These are phyloP conservation scores for Emydomyces testavorans DNA, from an alignment of 2,329 filamentous ascomycete species.

Conservation along the genomic window DNA sequence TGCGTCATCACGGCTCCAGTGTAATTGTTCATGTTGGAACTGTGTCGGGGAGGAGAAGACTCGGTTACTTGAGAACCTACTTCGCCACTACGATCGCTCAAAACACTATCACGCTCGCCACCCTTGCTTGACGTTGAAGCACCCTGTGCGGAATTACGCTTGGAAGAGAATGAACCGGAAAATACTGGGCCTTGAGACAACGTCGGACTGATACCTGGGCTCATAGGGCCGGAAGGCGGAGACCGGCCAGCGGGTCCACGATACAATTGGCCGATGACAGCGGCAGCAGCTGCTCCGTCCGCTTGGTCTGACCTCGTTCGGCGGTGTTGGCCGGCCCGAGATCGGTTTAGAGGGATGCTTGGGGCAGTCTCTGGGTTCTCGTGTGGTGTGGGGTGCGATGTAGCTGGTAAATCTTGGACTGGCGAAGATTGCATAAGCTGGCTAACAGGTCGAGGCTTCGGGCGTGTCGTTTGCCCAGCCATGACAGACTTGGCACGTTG, in stretches of 20 bases:
- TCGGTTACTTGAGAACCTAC: constrained; percentile 34
- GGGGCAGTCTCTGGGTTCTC: constrained; percentile 40
- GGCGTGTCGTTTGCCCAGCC: constrained; percentile 30
- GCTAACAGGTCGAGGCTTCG: constrained; percentile 35
- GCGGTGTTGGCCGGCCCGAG: constrained; percentile 36
- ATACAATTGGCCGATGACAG: constrained; percentile 82
- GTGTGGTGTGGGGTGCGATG: constrained; percentile 27
- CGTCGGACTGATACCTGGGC: constrained; percentile 43
- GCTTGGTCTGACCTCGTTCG: constrained; percentile 41
- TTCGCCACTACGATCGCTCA: constrained; percentile 39
- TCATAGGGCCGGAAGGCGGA: constrained; percentile 43
- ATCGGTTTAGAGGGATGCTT: constrained; percentile 37
- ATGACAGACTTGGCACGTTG: constrained; percentile 52
- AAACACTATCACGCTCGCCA: constrained; percentile 42
- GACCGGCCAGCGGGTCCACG: constrained; percentile 42
- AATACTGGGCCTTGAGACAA: constrained; percentile 32
- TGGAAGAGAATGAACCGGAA: constrained; percentile 32
- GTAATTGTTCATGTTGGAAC: constrained; percentile 56
- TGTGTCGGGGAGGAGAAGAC: constrained; percentile 50
- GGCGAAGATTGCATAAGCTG: constrained; percentile 26
- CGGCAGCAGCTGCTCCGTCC: constrained; percentile 44
- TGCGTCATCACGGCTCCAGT: constrained; percentile 51
- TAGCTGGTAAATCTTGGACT: constrained; percentile 8
- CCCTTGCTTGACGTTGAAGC: constrained; percentile 41
- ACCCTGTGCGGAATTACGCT: constrained; percentile 43